Conservation (phyloP, 495 filamentous ascomycete species). For the Baudoinia panamericana region DNA sequence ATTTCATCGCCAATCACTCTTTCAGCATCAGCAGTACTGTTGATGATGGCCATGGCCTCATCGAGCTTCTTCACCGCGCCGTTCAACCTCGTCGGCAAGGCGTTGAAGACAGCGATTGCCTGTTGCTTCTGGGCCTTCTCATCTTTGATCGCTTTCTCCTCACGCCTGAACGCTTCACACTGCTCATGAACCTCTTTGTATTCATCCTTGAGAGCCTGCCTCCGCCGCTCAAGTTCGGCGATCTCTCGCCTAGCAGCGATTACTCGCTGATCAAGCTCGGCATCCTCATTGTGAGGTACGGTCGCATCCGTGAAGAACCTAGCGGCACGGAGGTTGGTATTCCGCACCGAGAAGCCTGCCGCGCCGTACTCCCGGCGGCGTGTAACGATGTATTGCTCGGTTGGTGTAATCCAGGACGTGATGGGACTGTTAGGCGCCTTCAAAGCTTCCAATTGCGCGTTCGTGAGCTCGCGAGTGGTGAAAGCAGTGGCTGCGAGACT, state of each 20-base stretch:
- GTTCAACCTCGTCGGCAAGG: conserved; percentile 54
- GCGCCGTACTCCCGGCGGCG: conserved; percentile 65
- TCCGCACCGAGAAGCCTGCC: conserved; percentile 49
- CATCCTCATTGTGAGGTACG: conserved; percentile 49
- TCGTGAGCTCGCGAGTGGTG: conserved; percentile 44
- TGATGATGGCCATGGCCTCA: conserved; percentile 32
- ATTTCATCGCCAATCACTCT: conserved; percentile 36
- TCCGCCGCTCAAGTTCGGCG: conserved; percentile 20
- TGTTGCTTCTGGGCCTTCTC: conserved; percentile 48
- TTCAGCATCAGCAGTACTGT: conserved; percentile 33
- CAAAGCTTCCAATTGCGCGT: conserved; percentile 49
- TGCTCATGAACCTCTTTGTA: conserved; percentile 2
- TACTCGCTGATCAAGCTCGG: conserved; percentile 35
- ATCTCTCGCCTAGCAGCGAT: conserved; percentile 30
- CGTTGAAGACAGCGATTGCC: conserved; percentile 45
- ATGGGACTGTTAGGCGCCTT: conserved; percentile 34
- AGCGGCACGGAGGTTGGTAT: conserved; percentile 42
- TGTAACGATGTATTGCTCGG: conserved; percentile 42
- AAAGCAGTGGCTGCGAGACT: conserved; percentile 55
- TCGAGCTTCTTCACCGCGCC: conserved; percentile 40
- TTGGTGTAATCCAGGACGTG: conserved; percentile 49
- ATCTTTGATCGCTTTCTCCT: conserved; percentile 34
- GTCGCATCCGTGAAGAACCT: conserved; percentile 65
- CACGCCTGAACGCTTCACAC: conserved; percentile 18
- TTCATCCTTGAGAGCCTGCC: conserved; percentile 7